Conservation (phyloP, 192 early-diverging fungal species). For the Spinellus fusiger region DNA sequence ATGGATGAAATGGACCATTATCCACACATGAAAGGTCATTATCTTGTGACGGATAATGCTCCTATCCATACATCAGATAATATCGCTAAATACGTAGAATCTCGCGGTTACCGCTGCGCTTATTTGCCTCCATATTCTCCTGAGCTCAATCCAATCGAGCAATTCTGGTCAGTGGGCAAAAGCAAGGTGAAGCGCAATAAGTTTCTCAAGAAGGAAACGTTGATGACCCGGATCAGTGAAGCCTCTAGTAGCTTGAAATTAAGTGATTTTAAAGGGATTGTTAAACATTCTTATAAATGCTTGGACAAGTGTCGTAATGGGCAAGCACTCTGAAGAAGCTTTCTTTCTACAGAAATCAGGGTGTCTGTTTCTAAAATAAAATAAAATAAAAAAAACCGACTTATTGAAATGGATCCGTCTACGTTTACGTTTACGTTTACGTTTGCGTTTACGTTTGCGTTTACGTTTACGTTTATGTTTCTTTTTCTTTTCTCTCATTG, state of each 20-base stretch:
- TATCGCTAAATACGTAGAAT: not conserved
- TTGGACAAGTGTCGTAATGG: not conserved
- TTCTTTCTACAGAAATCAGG: too few species aligned
- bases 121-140: not conserved
- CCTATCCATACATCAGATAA: not conserved
- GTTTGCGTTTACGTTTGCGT: too few species aligned
- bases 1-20: slow-evolving; percentile 2
- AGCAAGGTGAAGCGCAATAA: not conserved
- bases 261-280: too few species aligned
- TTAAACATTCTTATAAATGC: not conserved
- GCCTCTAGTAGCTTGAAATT: too few species aligned
- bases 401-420: too few species aligned
- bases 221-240: not conserved
- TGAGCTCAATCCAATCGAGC: not conserved
- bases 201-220: not conserved
- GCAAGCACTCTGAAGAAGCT: not conserved
- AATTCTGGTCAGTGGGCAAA: not conserved
- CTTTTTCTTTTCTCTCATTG: too few species aligned
- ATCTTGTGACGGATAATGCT: not conserved
- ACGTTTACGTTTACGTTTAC: too few species aligned
- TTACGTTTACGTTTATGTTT: too few species aligned
- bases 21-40: too few species aligned
- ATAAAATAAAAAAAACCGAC: too few species aligned
- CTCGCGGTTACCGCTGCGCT: not conserved
- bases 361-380: too few species aligned